Evolutionary conservation across 2,329 filamentous ascomycete genomes (phyloP).

Genomic region (Cladophialophora bantiana): DNA sequence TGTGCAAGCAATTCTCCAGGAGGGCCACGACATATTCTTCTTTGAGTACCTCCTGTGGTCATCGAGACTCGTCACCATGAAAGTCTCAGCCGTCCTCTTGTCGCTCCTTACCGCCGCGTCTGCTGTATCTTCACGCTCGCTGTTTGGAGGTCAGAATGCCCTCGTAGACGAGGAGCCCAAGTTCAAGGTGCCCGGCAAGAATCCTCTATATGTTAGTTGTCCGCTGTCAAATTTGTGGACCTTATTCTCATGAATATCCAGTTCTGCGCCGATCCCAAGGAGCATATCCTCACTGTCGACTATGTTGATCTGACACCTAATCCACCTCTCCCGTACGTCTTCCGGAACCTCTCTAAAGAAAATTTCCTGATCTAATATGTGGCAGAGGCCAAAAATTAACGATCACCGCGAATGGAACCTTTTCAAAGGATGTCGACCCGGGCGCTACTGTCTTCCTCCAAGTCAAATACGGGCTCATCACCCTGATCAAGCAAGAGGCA

Average conservation of each 20-base stretch:
- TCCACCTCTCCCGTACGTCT: constrained; percentile 80
- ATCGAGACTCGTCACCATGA: constrained; percentile 28
- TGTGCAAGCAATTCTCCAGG: neutral
- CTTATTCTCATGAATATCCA: constrained; percentile 22
- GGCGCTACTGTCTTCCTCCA: constrained; percentile 82
- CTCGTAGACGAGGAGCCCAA: constrained; percentile 57
- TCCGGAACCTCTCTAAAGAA: neutral
- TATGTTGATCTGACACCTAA: constrained; percentile 84
- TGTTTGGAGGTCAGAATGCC: constrained; percentile 60
- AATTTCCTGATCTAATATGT: constrained; percentile 8
- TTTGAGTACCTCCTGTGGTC: neutral
- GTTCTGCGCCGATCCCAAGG: constrained; percentile 73
- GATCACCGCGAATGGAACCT: constrained; percentile 79
- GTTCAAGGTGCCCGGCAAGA: constrained; percentile 78
- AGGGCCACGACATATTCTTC: neutral
- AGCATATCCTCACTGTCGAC: constrained; percentile 77
- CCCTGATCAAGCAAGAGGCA: constrained; percentile 78
- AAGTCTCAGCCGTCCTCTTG: constrained; percentile 46
- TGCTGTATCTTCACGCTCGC: constrained; percentile 52
- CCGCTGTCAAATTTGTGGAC: neutral
- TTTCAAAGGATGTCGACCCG: constrained; percentile 73
- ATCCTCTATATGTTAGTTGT: constrained; percentile 68
- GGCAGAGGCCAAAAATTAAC: constrained; percentile 75
- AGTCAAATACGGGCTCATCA: constrained; percentile 95
- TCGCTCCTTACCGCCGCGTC: constrained; percentile 53